Base-by-base conservation (phyloP, 2,329 filamentous ascomycete species). In the Chaetomiaceae sp. region DNA sequence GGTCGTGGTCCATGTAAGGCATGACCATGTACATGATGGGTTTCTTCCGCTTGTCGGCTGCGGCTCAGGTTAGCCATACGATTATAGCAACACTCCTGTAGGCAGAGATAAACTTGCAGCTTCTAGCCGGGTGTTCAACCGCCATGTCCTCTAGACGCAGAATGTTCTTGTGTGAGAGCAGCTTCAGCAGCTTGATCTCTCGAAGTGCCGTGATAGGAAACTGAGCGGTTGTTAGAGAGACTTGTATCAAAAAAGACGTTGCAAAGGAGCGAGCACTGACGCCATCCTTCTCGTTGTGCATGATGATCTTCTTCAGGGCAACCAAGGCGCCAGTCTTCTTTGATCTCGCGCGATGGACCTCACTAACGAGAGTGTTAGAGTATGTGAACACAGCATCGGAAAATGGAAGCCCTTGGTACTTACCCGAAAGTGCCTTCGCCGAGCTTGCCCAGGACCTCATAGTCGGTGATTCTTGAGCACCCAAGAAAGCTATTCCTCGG, bases 221-320 rank as follows among this genome's bases (percentile, higher is more conserved):
- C 76, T 89, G 58, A 27, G 23, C 2, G 11, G 20, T 14, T 25
- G 55, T 53, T 49, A 58, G 47, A 34, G 25, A 37, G 21, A 45
- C 4, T 4, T 16, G 10, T 9, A 32, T 53, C 50, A 18, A 34
- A 16, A 11, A 18, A 46, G 40, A 13, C 11, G 13, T 34, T 32
- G 43, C 21, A 33, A 30, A 40, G 14, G 48, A 38, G 29, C 38
- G 48, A 38, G 29, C 38, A 73, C 84, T 63, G 72, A 89, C 85
- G 45, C 94, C 94, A 71, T 99, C 94, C 69, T 96, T 97, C 75
- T 99, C 94, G 69, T 97, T 95, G 69, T 97, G 94, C 89, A 97
- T 96, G 61, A 99, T 83, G 61, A 99, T 99, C 79, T 97, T 97
- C 76, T 99, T 99, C 65, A 99, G 72, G 4, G 94, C 94, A 56